These are phyloP conservation scores for Eimeria acervulina DNA, from an alignment of 169 alveolate genomes.

Conservation along the genomic window DNA sequence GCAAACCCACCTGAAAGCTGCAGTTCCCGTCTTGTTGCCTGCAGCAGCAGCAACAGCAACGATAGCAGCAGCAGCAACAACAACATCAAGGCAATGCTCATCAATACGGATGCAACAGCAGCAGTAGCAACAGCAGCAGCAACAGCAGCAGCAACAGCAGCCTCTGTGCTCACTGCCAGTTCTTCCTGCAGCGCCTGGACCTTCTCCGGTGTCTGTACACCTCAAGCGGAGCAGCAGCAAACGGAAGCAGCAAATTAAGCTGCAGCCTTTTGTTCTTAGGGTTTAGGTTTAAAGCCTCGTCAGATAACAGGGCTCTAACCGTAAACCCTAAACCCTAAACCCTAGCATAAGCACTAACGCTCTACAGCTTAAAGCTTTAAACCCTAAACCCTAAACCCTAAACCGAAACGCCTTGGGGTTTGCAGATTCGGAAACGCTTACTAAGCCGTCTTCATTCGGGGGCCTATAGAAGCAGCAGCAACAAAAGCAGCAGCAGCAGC, in stretches of 20 bases:
- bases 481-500: not conserved
- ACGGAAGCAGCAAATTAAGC: not conserved
- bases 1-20: conserved; percentile 32
- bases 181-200: conserved; percentile 32
- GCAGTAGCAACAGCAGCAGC: conserved; percentile 21
- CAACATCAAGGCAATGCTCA: not conserved
- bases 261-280: not conserved
- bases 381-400: not conserved
- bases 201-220: conserved; percentile 9
- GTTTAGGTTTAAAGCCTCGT: no score
- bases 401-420: not conserved
- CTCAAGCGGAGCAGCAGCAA: not conserved
- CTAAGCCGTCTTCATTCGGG: not conserved
- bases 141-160: not conserved
- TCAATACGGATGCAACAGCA: not conserved
- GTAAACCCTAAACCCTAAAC: not conserved
- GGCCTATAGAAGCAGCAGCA: not conserved
- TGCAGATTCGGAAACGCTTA: not conserved
- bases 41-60: not conserved
- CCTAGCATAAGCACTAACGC: not conserved
- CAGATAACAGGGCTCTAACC: not conserved
- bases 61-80: not conserved
- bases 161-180: conserved; percentile 2
- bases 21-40: conserved; percentile 51
- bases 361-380: no score